Base-by-base conservation (phyloP, 129 eudicot genomes). In the Mikania micrantha region DNA sequence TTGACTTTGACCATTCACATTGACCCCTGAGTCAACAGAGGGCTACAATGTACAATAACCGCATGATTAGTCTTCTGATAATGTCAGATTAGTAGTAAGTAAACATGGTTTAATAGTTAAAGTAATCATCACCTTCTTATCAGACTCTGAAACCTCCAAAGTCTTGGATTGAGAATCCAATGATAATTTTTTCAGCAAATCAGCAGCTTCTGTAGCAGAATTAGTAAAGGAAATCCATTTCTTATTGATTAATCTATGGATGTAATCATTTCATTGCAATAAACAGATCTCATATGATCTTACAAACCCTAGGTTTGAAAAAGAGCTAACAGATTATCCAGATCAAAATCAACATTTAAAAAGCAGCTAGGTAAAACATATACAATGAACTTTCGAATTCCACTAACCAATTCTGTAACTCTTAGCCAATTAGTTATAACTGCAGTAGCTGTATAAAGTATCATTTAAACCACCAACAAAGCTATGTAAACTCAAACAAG, bases 121-220 rank as follows among this genome's bases (percentile, higher is more conserved):
- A 19, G 9, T 3, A 3, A 39, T 48, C 27, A 20, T 48, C 27
- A 48, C 56, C 59, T 87, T 87, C 68, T 87, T 90, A 5, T 78
- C 66, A 11, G 95, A 45, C 64, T 82, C 97, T 0, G 85, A 70
- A 36, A 70, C 72, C 41, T 87, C 95, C 66, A 82, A 63, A 34
- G 80, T 49, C 73, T 87, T 90, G 5, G 81, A 12, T 44, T 80
- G 88, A 12, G 95, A 65, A 58, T 90, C 97, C 81, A 90, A 68
- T 1, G 92, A 78, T 35, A 90, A 32, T n/a, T 87, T 87, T 69
- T 90, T 87, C 79, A 90, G 42, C 81, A 87, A 80, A 64, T 85
- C 97, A 19, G 92, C 84, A 48, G 97, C 77, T 70, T 90, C 97
- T 90, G 47, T 35, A 21, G 57, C 49, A 82, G 0, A 45, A 8